phyloP scores from a whole-genome alignment of 2,329 filamentous ascomycete genomes.

The Aspergillus novoparasiticus region DNA sequence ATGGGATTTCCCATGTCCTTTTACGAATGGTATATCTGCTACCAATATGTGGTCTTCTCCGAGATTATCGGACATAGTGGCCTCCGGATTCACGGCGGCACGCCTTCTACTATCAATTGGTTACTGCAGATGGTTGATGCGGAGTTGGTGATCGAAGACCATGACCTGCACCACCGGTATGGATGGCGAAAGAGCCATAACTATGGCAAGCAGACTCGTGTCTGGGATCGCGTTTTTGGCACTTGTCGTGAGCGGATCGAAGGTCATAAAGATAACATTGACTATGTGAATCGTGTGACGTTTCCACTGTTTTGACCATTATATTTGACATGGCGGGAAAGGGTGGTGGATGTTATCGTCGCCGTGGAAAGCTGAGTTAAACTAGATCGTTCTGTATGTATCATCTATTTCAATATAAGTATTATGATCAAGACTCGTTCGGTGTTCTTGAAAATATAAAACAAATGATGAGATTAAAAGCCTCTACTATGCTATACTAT shows the following conservation, averaged over 20 bases:
- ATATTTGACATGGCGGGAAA: accelerated
- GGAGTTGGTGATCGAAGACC: neutral
- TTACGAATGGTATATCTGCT: neutral
- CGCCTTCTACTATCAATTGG: neutral
- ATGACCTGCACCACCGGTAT: neutral
- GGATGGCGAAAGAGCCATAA: neutral
- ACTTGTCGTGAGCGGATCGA: neutral
- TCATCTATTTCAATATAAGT: no score
- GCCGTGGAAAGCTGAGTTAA: accelerated
- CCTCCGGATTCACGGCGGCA: neutral
- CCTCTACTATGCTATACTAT: no score
- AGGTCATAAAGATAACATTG: neutral
- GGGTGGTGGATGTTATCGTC: no score
- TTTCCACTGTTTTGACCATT: neutral
- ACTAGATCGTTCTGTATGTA: no score
- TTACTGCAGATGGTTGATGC: neutral
- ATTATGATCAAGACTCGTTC: no score
- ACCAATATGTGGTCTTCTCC: neutral
- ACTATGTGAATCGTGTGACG: neutral
- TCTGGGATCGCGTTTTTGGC: neutral
- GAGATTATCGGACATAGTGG: neutral
- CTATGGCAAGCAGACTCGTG: neutral
- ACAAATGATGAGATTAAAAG: no score
- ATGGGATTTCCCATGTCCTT: neutral
- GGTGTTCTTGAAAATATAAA: no score